These are phyloP conservation scores for Coniferiporia sulphurascens DNA, from an alignment of 1,284 basidiomycete genomes.

Conservation along the genomic window DNA sequence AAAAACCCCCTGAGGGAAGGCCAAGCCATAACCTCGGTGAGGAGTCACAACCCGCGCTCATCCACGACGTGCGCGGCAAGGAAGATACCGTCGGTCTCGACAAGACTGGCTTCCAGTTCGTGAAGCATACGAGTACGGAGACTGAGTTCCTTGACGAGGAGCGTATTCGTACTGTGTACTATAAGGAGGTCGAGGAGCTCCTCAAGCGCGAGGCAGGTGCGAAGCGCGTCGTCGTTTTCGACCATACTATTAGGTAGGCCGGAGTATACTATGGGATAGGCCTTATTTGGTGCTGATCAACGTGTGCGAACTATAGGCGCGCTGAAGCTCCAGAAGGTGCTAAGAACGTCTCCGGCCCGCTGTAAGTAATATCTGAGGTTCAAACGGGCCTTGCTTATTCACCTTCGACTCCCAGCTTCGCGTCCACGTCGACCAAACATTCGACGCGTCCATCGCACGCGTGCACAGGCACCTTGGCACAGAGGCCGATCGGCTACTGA, in stretches of 20 bases:
- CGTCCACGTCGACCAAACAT: conserved; percentile 59
- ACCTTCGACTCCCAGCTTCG: conserved; percentile 21
- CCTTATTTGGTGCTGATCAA: conserved; percentile 20
- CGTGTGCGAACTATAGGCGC: conserved; percentile 9
- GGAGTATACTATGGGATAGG: background rate
- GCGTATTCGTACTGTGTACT: conserved; percentile 24
- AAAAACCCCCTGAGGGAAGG: conserved; percentile 8
- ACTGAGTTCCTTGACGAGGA: conserved; percentile 21
- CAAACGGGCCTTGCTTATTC: background rate
- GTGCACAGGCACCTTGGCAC: conserved; percentile 48
- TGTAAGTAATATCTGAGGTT: conserved; percentile 2
- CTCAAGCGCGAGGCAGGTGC: conserved; percentile 28
- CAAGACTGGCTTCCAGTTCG: conserved; percentile 19
- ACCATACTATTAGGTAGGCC: conserved; percentile 16
- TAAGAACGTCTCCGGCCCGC: background rate
- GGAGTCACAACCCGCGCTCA: conserved; percentile 6
- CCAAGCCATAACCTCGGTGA: conserved; percentile 9
- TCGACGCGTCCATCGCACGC: conserved; percentile 40
- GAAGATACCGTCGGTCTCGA: conserved; percentile 22
- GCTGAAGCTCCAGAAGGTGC: background rate
- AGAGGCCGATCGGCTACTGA: conserved; percentile 41
- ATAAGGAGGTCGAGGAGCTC: conserved; percentile 25
- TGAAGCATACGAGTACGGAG: conserved; percentile 12
- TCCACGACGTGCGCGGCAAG: conserved; percentile 18
- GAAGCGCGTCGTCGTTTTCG: conserved; percentile 27